Conservation (phyloP, 129 eudicot genomes). For the Oenanthe sinensis region DNA sequence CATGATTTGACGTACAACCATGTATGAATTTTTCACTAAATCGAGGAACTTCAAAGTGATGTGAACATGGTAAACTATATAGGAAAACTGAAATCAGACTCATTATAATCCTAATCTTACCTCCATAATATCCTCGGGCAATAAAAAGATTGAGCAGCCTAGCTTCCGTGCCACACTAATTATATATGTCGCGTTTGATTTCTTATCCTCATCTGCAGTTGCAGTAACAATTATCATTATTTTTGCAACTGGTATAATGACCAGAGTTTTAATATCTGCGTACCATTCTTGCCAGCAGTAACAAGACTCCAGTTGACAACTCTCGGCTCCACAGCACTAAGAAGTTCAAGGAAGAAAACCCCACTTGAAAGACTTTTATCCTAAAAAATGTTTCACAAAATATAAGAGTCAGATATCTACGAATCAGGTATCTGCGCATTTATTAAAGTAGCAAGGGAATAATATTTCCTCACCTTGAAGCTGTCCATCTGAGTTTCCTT, state of each 20-base stretch:
- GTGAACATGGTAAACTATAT: not conserved
- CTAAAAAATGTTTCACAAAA: slow-evolving; percentile 22
- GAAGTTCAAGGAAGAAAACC: slow-evolving; percentile 80
- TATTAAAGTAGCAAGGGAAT: not conserved
- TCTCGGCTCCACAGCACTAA: slow-evolving; percentile 78
- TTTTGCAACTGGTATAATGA: not conserved
- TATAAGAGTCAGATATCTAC: slow-evolving; percentile 9
- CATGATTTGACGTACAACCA: not conserved
- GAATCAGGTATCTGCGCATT: slow-evolving; percentile 5
- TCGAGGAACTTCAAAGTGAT: not conserved
- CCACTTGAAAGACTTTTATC: slow-evolving; percentile 75
- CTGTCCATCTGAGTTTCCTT: slow-evolving; percentile 65
- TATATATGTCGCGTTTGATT: slow-evolving; percentile 67
- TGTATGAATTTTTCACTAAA: not conserved
- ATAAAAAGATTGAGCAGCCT: slow-evolving; percentile 81
- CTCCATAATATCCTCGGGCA: slow-evolving; percentile 94
- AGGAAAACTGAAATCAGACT: not conserved
- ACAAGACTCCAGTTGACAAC: slow-evolving; percentile 94
- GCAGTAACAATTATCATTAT: slow-evolving; percentile 8
- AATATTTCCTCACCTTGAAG: slow-evolving; percentile 53
- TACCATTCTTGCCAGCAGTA: slow-evolving; percentile 79
- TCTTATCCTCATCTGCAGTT: slow-evolving; percentile 80
- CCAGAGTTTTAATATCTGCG: not conserved
- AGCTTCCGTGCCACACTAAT: slow-evolving; percentile 97
- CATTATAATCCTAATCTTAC: slow-evolving; percentile 21